Evolutionary conservation across 179 eudicot species (phyloP).

Genomic region (Actinidia chinensis): DNA sequence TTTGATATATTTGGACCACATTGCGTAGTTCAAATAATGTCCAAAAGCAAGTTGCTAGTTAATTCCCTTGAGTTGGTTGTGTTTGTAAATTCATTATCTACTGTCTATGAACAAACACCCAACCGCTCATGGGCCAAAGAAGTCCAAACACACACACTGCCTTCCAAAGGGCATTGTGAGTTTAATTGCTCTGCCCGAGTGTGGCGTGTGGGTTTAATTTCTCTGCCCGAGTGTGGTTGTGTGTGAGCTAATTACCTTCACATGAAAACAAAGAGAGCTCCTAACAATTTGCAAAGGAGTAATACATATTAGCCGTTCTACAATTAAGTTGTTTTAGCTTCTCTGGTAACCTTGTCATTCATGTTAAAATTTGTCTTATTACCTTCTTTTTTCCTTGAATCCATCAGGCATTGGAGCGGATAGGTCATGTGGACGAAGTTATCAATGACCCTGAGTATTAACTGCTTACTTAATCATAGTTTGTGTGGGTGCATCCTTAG

Average conservation of each 20-base stretch:
- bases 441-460: slow-evolving; percentile 97
- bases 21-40: not conserved
- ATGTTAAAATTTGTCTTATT: not conserved
- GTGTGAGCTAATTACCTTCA: not conserved
- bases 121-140: not conserved
- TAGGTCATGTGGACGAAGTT: slow-evolving; percentile 82
- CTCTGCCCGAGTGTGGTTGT: not conserved
- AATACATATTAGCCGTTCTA: not conserved
- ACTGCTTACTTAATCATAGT: slow-evolving; percentile 19
- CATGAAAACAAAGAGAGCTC: not conserved
- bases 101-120: not conserved
- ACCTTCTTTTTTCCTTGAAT: slow-evolving; percentile 20
- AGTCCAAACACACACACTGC: not conserved
- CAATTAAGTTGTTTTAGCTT: not conserved
- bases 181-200: not conserved
- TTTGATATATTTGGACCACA: slow-evolving; percentile 11
- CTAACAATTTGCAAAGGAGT: not conserved
- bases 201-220: slow-evolving; percentile 4
- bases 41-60: too few species aligned
- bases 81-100: not conserved
- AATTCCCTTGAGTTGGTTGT: not conserved
- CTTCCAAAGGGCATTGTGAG: slow-evolving; percentile 2
- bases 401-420: slow-evolving; percentile 85
- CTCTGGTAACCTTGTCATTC: not conserved
- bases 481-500: not conserved